Evolutionary conservation across 306 rosid genomes (phyloP), one percentile per base, ranked within the genome.

Genomic region (Calophaca sinica): DNA sequence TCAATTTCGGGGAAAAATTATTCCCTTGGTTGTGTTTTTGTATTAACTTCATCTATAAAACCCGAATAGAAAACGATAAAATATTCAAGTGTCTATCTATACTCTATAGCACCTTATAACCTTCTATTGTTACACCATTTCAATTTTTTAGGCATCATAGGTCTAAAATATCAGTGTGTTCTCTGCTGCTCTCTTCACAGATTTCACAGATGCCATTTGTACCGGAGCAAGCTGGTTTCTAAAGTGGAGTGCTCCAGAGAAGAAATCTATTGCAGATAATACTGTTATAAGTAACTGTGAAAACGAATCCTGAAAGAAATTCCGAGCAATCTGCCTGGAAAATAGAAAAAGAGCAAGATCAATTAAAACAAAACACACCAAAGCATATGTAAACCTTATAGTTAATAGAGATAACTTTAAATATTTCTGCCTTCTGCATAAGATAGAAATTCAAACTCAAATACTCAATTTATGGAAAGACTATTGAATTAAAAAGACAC

Each of bases 281-380:
- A 12, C 48, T 64, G 74, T 73, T 74, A 65, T 63, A 48, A 69
- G 64, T 53, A 36, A 49, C 52, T 28, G 70, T 2, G 46, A 63
- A 54, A 32, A 69, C 72, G 53, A 33, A 8, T 62, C 73, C 76
- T 15, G 51, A 48, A 44, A 62, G 54, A 57, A 62, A 55, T 59
- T 57, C 36, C 39, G 35, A 72, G 71, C 63, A 51, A 72, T 28
- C 46, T 59, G 73, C 86, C 87, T 88, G 79, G 13, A 54, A 83
- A 83, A 44, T 66, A n/a, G 46, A 81, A 64, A 49, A 59, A 28
- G 54, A 31, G 61, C 44, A 49, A 52, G 51, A 53, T 74, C 62
- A 68, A 52, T 35, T 72, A 78, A 31, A 55, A 54, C 63, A 77
- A 44, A 52, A 11, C 61, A 72, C 41, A 29, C 61, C 28, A 68